Evolutionary conservation across 2,329 filamentous ascomycete genomes (phyloP).

Genomic region (Colletotrichum phormii): DNA sequence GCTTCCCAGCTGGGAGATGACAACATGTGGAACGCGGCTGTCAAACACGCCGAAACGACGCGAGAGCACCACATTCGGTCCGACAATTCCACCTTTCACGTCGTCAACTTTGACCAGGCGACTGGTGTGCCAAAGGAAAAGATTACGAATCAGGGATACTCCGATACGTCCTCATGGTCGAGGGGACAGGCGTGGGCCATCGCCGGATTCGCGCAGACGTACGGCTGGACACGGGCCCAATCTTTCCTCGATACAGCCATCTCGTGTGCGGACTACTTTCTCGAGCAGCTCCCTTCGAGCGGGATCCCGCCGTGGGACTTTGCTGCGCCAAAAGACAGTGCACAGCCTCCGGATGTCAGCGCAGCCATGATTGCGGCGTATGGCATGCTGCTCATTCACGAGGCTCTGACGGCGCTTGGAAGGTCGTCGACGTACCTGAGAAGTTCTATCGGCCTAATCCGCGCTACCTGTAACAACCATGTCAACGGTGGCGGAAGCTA

Average conservation of each 20-base stretch:
- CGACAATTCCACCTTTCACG: conserved; percentile 53
- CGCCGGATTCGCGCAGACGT: conserved; percentile 58
- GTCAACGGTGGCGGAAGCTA: conserved; percentile 41
- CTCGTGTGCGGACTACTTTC: conserved; percentile 58
- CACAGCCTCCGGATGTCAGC: conserved; percentile 49
- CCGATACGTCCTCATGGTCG: conserved; percentile 57
- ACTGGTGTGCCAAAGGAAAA: conserved; percentile 52
- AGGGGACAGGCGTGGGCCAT: conserved; percentile 63
- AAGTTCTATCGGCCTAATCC: conserved; percentile 42
- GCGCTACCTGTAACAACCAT: conserved; percentile 40
- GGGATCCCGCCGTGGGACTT: conserved; percentile 63
- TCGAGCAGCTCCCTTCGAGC: conserved; percentile 49
- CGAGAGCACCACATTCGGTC: conserved; percentile 52
- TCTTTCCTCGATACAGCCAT: conserved; percentile 56
- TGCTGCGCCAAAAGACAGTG: conserved; percentile 44
- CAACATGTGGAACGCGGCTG: conserved; percentile 48
- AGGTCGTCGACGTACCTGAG: conserved; percentile 43
- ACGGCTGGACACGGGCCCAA: conserved; percentile 55
- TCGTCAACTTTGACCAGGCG: conserved; percentile 57
- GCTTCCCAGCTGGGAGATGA: conserved; percentile 46
- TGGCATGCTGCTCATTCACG: conserved; percentile 51
- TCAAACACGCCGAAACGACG: conserved; percentile 52
- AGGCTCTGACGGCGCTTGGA: conserved; percentile 39
- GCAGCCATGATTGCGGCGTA: conserved; percentile 52
- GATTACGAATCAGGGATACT: conserved; percentile 61